A percentile compares a stretch with the other conserved stretches of the same genome.
Evolutionary conservation across 768 basidiomycete species (phyloP).

Genomic region (Heimioporus sp.): DNA sequence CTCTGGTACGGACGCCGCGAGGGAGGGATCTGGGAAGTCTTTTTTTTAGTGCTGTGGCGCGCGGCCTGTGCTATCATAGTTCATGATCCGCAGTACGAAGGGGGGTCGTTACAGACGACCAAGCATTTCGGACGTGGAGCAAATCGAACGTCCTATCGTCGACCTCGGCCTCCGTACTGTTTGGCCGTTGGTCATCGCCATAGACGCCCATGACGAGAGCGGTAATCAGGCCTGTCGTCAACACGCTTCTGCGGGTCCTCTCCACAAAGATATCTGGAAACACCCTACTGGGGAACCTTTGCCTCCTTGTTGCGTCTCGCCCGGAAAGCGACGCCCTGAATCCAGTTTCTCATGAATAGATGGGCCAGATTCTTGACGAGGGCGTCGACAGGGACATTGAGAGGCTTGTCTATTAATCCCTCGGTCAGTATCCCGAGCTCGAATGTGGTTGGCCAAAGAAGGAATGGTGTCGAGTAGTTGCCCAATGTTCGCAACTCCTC

Average conservation of each 20-base stretch:
- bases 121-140: background rate
- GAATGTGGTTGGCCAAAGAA: slow-evolving; percentile 17
- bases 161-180: slow-evolving; percentile 24
- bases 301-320: slow-evolving; percentile 27
- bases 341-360: slow-evolving; percentile 11
- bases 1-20: background rate
- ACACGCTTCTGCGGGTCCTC: slow-evolving; percentile 21
- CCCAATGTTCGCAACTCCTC: slow-evolving; percentile 26
- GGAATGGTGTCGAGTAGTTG: slow-evolving; percentile 20
- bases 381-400: slow-evolving; percentile 16
- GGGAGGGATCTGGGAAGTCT: background rate
- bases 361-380: slow-evolving; percentile 9
- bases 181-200: slow-evolving; percentile 33
- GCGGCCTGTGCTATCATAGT: background rate
- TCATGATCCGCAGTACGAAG: background rate
- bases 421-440: slow-evolving; percentile 9
- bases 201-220: slow-evolving; percentile 36
- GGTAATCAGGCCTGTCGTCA: slow-evolving; percentile 14
- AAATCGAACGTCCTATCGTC: slow-evolving; percentile 11
- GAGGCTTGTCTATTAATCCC: slow-evolving; percentile 15
- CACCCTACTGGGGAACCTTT: slow-evolving; percentile 21
- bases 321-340: slow-evolving; percentile 24
- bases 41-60: background rate
- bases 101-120: background rate
- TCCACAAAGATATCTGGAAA: slow-evolving; percentile 6